Percentiles rank a stretch among this genome's conserved stretches.
Conservation (phyloP, 257 asterid genomes). For the Plantago elongata region DNA sequence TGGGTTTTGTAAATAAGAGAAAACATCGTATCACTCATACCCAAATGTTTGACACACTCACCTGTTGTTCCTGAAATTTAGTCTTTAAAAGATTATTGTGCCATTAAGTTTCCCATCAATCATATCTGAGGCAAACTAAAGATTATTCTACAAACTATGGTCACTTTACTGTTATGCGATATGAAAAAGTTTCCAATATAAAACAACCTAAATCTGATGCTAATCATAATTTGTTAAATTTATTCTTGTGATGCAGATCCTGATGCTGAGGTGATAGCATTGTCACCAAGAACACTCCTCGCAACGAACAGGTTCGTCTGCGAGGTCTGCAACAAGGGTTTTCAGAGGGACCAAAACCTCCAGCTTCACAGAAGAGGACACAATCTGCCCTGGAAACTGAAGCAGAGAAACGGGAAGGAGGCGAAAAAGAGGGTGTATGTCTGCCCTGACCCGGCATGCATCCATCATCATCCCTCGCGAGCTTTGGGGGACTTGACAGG, state of each 20-base stretch:
- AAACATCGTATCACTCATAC: too few species aligned
- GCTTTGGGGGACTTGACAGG: conserved; percentile 88
- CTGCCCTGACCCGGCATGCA: conserved; percentile 72
- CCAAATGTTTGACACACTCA: too few species aligned
- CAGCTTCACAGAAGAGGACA: conserved; percentile 89
- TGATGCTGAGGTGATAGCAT: conserved; percentile 81
- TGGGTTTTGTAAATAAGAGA: too few species aligned
- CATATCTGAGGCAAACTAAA: too few species aligned
- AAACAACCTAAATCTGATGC: too few species aligned
- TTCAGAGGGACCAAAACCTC: conserved; percentile 88
- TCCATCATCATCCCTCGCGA: conserved; percentile 76
- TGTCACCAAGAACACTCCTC: conserved; percentile 66
- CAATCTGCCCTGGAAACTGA: conserved; percentile 85
- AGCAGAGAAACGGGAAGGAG: conserved; percentile 65
- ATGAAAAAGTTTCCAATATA: too few species aligned
- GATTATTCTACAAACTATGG: too few species aligned
- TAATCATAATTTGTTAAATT: neutral
- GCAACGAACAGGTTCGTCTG: conserved; percentile 79
- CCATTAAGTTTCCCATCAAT: too few species aligned
- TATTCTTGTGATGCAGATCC: conserved; percentile 42
- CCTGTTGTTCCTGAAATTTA: too few species aligned
- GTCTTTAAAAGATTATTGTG: too few species aligned
- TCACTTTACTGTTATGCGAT: too few species aligned
- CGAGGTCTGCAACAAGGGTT: conserved; percentile 91
- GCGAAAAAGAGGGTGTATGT: conserved; percentile 62